Base-by-base conservation (phyloP, 139 green algal species). In the Chlorella sp. region DNA sequence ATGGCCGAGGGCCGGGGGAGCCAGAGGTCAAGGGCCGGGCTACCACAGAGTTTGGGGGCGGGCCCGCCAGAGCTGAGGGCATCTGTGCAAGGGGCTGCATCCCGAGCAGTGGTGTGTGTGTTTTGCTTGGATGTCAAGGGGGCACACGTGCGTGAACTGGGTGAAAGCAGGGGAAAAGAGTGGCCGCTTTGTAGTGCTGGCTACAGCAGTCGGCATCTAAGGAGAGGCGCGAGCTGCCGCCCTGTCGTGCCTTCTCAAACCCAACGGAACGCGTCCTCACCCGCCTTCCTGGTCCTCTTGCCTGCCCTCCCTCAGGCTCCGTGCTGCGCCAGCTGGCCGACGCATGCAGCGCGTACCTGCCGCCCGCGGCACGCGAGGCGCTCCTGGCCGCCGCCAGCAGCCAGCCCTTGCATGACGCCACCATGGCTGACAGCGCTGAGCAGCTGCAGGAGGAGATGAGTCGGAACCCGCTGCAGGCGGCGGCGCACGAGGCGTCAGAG, bases 401-500 rank as follows among this genome's bases (percentile, higher is more conserved):
- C 39, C 79, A 82, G 34, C 88, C 88, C 0, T 80, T 61, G 14
- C 37, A 77, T 34, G 34, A 30, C 19, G 37, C 28, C 3, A 30
- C 40, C 24, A 21, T 37, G 40, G 57, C 32, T 0, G 84, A 93
- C 68, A 85, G 83, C 42, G 32, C 81, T 1, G 83, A 42, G 30
- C 24, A 79, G 48, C 26, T 93, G 76, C 75, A 37, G n/a, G 40
- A 64, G 32, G 83, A 91, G 73, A 61, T 93, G 88, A 40, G 73
- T 22, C 16, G 53, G 18, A 92, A 90, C 61, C 91, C 91, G 21
- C 48, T 87, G 40, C 36, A 83, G 37, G 91, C 91, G 0, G 91
- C 91, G 22, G 87, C 87, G 15, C 91, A 90, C 53, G 87, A 90
- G 34, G 91, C 91, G 30, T 68, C 87, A 0, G 91, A 93, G 64